phyloP scores from a whole-genome alignment of 306 rosid species.

The Vachellia pachyceras region DNA sequence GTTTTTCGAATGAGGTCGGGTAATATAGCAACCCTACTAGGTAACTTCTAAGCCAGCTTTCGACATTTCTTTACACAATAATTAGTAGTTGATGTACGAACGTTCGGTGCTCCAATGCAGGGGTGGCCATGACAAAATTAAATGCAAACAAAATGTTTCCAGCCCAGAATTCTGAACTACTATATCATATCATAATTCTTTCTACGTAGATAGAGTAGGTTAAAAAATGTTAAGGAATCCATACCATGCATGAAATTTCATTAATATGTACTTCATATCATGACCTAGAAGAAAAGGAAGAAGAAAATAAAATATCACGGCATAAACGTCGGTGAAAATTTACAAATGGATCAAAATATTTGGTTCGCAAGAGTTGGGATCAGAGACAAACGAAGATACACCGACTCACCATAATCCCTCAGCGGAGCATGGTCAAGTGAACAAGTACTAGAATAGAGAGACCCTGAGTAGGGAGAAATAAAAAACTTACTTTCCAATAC shows the following conservation, averaged over 20 bases:
- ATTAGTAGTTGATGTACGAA: background rate
- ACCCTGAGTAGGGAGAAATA: background rate
- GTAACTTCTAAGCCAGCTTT: background rate
- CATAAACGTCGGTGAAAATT: background rate
- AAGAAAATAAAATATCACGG: background rate
- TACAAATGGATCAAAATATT: background rate
- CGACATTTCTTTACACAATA: background rate
- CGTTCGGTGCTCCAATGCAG: background rate
- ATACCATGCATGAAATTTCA: background rate
- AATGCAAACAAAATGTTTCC: too few species aligned
- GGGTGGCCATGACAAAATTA: too few species aligned
- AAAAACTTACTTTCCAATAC: conserved; percentile 64
- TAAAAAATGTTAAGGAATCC: background rate
- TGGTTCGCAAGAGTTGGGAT: background rate
- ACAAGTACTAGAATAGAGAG: background rate
- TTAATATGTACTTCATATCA: background rate
- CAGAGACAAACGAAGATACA: background rate
- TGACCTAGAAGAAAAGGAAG: background rate
- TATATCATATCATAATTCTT: background rate
- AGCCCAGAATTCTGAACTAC: background rate
- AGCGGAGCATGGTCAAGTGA: background rate
- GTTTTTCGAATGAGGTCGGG: background rate
- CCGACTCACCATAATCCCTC: background rate
- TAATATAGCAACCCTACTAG: background rate
- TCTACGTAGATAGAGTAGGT: background rate